Evolutionary conservation across 1,139 yeast genomes (phyloP).

Genomic region (Groenewaldozyma sp.): DNA sequence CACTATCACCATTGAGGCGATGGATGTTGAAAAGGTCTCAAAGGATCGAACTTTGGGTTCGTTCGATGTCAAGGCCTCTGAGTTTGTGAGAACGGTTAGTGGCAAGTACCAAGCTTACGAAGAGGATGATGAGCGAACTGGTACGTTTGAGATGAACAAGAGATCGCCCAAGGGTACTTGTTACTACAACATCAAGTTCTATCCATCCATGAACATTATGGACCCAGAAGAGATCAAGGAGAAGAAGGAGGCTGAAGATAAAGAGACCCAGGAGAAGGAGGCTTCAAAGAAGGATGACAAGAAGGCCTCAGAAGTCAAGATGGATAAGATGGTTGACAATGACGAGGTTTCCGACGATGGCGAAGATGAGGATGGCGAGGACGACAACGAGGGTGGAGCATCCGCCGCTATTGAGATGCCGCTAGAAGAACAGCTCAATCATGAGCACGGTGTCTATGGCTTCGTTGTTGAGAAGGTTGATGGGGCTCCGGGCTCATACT

Average conservation of each 20-base stretch:
- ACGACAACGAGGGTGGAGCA: slow-evolving; percentile 25
- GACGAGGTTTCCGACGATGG: slow-evolving; percentile 21
- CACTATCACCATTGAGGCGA: slow-evolving; percentile 71
- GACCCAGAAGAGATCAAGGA: slow-evolving; percentile 64
- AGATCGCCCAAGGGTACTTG: slow-evolving; percentile 78
- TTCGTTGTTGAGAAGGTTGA: slow-evolving; percentile 45
- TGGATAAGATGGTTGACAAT: slow-evolving; percentile 15
- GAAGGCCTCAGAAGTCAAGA: slow-evolving; percentile 21
- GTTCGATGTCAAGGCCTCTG: slow-evolving; percentile 58
- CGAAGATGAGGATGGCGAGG: slow-evolving; percentile 28
- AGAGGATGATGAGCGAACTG: slow-evolving; percentile 46
- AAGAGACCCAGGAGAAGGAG: slow-evolving; percentile 28
- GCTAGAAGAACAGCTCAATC: slow-evolving; percentile 47
- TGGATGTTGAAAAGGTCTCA: slow-evolving; percentile 76
- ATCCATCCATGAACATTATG: slow-evolving; percentile 70
- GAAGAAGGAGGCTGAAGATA: slow-evolving; percentile 29
- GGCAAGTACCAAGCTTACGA: slow-evolving; percentile 50
- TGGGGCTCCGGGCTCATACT: slow-evolving; percentile 36
- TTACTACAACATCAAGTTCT: slow-evolving; percentile 66
- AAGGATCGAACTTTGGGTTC: slow-evolving; percentile 84
- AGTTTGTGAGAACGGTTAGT: slow-evolving; percentile 59
- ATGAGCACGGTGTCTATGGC: slow-evolving; percentile 69
- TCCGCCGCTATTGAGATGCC: slow-evolving; percentile 48
- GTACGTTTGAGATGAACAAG: slow-evolving; percentile 51
- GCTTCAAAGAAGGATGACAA: slow-evolving; percentile 26